Percentiles rank a stretch among this genome's conserved stretches.
Evolutionary conservation across 2,329 filamentous ascomycete genomes (phyloP).

Genomic region (Xylariales sp.): DNA sequence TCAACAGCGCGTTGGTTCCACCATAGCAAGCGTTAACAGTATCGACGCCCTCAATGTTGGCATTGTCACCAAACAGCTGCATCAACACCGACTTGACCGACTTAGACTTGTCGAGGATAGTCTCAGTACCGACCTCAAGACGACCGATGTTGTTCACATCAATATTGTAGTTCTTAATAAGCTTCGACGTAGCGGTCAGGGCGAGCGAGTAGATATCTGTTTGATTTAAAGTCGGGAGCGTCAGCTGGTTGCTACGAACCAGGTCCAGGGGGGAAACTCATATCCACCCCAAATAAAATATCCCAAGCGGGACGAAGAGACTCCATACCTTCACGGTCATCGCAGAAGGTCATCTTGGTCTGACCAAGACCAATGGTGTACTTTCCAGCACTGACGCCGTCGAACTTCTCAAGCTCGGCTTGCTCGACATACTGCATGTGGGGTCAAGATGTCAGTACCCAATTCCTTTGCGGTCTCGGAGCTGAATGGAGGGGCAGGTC

Average conservation of each 20-base stretch:
- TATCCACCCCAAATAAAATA: background rate
- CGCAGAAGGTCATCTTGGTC: slow-evolving; percentile 90
- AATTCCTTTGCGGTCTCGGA: slow-evolving; percentile 15
- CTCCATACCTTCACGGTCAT: slow-evolving; percentile 75
- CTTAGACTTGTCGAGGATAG: slow-evolving; percentile 84
- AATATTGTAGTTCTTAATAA: slow-evolving; percentile 79
- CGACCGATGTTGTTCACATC: slow-evolving; percentile 74
- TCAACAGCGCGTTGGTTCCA: slow-evolving; percentile 80
- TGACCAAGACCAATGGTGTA: slow-evolving; percentile 90
- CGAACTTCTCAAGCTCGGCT: slow-evolving; percentile 77
- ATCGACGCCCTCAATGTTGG: slow-evolving; percentile 79
- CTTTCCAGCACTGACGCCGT: slow-evolving; percentile 77
- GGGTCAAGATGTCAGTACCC: slow-evolving; percentile 16
- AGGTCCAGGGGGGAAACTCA: background rate
- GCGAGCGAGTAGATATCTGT: slow-evolving; percentile 84
- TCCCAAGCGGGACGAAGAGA: background rate
- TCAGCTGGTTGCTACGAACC: background rate
- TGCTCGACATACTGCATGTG: slow-evolving; percentile 72
- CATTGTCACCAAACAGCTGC: slow-evolving; percentile 82
- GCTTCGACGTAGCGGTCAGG: slow-evolving; percentile 71
- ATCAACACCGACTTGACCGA: slow-evolving; percentile 85
- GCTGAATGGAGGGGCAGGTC: slow-evolving; percentile 10
- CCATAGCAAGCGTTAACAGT: slow-evolving; percentile 84
- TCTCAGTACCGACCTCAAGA: slow-evolving; percentile 83
- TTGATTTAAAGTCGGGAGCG: background rate